Conservation (phyloP, 169 alveolate genomes). For the Plasmodium coatneyi region DNA sequence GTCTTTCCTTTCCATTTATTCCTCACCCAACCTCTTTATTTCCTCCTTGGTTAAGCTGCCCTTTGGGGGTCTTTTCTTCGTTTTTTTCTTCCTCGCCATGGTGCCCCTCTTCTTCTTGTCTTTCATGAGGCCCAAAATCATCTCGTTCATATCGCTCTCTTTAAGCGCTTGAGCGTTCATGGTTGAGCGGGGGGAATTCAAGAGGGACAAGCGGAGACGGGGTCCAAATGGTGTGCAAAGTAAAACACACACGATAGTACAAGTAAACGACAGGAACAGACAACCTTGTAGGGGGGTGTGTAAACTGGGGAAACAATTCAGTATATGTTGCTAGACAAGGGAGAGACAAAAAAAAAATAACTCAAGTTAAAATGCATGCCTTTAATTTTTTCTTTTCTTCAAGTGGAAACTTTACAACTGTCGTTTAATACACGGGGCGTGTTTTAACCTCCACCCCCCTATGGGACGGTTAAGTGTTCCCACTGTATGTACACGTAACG, state of each 20-base stretch:
- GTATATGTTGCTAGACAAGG: background rate
- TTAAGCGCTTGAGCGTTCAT: conserved; percentile 19
- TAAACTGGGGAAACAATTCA: background rate
- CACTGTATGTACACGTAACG: background rate
- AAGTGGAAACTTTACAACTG: background rate
- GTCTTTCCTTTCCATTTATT: background rate
- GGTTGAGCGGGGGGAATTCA: conserved; percentile 1
- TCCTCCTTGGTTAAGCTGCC: background rate
- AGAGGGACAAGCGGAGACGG: background rate
- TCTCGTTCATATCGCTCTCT: conserved; percentile 35
- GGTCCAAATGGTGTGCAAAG: background rate
- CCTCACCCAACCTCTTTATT: conserved; percentile 34
- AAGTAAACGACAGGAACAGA: background rate
- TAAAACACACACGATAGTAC: background rate
- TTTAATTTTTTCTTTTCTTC: background rate
- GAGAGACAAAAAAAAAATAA: background rate
- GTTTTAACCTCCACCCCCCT: background rate
- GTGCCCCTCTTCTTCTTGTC: conserved; percentile 22
- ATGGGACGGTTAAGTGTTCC: background rate
- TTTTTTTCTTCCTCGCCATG: background rate
- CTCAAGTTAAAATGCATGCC: background rate
- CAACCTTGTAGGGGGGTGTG: background rate
- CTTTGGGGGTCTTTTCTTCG: conserved; percentile 8
- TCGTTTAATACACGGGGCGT: background rate
- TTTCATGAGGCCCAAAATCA: conserved; percentile 34